Percentiles rank a stretch among this genome's conserved stretches.
phyloP scores from a whole-genome alignment of 2,329 filamentous ascomycete species.

The Nigrospora oryzae region DNA sequence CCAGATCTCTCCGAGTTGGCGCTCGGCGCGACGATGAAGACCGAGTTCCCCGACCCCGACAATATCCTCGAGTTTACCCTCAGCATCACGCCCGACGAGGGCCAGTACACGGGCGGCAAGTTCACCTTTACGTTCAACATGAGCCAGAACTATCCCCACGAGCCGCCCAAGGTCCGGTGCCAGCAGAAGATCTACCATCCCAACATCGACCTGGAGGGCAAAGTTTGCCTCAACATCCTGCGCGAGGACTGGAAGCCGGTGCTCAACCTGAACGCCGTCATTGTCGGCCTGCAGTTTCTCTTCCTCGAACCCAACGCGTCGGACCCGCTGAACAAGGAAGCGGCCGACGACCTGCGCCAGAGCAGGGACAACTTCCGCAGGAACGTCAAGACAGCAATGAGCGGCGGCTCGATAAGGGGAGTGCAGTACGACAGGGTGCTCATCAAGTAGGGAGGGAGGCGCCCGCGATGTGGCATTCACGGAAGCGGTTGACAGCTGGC shows the following conservation, averaged over 20 bases:
- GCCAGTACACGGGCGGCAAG: constrained; percentile 75
- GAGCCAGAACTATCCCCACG: constrained; percentile 92
- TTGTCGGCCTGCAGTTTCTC: constrained; percentile 89
- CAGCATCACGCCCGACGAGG: constrained; percentile 77
- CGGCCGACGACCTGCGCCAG: constrained; percentile 79
- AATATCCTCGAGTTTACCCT: constrained; percentile 80
- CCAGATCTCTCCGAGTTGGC: constrained; percentile 75
- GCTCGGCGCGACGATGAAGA: constrained; percentile 72
- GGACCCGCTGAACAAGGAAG: constrained; percentile 97
- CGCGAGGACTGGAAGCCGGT: constrained; percentile 99
- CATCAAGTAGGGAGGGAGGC: constrained; percentile 34
- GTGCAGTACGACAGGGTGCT: constrained; percentile 71
- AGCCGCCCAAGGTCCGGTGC: constrained; percentile 95
- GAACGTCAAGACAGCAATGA: constrained; percentile 80
- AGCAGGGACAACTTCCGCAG: constrained; percentile 86
- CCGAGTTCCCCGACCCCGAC: constrained; percentile 72
- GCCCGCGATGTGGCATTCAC: background rate
- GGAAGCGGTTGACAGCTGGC: background rate
- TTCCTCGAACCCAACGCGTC: constrained; percentile 97
- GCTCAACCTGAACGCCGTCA: constrained; percentile 90
- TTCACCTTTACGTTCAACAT: constrained; percentile 92
- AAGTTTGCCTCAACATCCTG: constrained; percentile 95
- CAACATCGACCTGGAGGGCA: constrained; percentile 96
- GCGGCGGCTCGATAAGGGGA: constrained; percentile 66
- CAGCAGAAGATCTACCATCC: constrained; percentile 98